A percentile compares a stretch with the other conserved stretches of the same genome.
Evolutionary conservation across 768 basidiomycete species (phyloP).

Genomic region (Gautieria morchelliformis): DNA sequence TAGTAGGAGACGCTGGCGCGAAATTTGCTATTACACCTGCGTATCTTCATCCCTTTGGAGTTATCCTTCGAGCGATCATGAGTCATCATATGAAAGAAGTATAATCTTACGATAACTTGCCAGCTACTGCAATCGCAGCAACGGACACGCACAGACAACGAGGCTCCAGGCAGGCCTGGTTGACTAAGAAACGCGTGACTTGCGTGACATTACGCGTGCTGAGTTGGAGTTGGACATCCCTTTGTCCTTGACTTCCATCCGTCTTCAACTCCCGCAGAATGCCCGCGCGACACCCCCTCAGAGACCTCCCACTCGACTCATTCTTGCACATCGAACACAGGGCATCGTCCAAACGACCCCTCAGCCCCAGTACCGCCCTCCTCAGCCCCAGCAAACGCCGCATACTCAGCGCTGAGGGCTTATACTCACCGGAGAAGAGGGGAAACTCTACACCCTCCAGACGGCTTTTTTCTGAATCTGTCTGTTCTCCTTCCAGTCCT

Average conservation of each 20-base stretch:
- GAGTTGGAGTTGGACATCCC: neutral
- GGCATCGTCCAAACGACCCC: conserved; percentile 46
- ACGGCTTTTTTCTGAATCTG: conserved; percentile 35
- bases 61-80: too few species aligned
- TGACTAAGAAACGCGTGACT: neutral
- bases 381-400: conserved; percentile 64
- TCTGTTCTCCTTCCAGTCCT: conserved; percentile 33
- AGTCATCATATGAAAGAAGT: too few species aligned
- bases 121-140: too few species aligned
- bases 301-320: conserved; percentile 49
- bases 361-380: conserved; percentile 40
- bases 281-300: conserved; percentile 30
- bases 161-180: neutral
- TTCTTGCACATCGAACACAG: conserved; percentile 34
- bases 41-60: too few species aligned
- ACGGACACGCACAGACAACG: neutral
- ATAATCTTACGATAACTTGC: too few species aligned
- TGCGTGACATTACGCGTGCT: conserved; percentile 5
- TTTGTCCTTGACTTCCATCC: neutral
- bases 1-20: too few species aligned
- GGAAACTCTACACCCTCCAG: conserved; percentile 32
- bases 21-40: too few species aligned
- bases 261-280: neutral
- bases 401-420: conserved; percentile 46
- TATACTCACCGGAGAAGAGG: conserved; percentile 30